phyloP scores from a whole-genome alignment of 2,329 filamentous ascomycete genomes.

The Ceratocystis cacaofunesta region DNA sequence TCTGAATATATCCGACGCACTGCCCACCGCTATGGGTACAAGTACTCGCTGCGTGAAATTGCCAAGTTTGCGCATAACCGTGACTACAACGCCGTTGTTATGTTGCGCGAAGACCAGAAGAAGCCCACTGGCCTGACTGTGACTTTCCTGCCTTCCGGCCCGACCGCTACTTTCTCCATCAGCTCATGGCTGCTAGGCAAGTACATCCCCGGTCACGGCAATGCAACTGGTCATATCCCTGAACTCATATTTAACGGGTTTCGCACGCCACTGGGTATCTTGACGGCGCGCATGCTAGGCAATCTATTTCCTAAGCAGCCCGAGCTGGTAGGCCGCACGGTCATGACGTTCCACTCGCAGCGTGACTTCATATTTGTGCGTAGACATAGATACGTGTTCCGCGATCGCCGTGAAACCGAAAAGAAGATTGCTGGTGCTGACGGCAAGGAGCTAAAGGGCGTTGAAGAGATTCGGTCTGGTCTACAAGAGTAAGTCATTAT shows the following conservation, averaged over 20 bases:
- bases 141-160: conserved; percentile 67
- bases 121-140: conserved; percentile 68
- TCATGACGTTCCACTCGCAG: conserved; percentile 87
- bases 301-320: conserved; percentile 52
- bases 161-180: conserved; percentile 85
- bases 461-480: conserved; percentile 71
- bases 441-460: conserved; percentile 69
- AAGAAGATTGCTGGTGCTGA: conserved; percentile 72
- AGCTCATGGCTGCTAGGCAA: conserved; percentile 82
- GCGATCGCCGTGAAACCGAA: conserved; percentile 73
- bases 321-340: conserved; percentile 72
- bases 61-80: conserved; percentile 68
- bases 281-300: conserved; percentile 70
- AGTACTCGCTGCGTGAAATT: conserved; percentile 87
- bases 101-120: conserved; percentile 84
- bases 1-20: conserved; percentile 74
- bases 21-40: conserved; percentile 69
- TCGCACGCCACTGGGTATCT: conserved; percentile 74
- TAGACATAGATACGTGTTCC: conserved; percentile 80
- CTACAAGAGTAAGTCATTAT: conserved; percentile 50
- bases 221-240: conserved; percentile 77
- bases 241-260: conserved; percentile 91
- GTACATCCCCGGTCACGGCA: conserved; percentile 75
- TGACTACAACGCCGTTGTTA: conserved; percentile 67
- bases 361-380: conserved; percentile 92